phyloP scores from a whole-genome alignment of 352 stramenopile species.

The Halophytophthora polymorphica region DNA sequence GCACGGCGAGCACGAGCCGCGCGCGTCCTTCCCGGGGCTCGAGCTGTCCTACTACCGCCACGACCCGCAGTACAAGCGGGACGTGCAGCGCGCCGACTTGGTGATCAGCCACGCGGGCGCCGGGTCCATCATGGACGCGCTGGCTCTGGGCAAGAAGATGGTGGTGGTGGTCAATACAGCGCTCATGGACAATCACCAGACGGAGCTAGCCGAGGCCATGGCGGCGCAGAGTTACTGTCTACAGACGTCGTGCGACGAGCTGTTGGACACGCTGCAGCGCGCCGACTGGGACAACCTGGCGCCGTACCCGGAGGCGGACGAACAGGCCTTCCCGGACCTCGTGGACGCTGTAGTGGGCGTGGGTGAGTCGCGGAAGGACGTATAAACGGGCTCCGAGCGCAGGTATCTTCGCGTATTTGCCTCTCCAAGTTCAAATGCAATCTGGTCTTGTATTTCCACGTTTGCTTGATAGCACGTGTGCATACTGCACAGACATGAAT shows the following conservation, averaged over 20 bases:
- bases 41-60: constrained; percentile 85
- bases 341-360: constrained; percentile 55
- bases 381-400: constrained; percentile 10
- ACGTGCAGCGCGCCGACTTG: constrained; percentile 90
- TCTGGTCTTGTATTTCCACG: background rate
- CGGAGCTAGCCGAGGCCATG: constrained; percentile 93
- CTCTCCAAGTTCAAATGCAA: background rate
- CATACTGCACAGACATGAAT: too few relatives aligned
- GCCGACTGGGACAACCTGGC: constrained; percentile 41
- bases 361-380: constrained; percentile 12
- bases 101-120: constrained; percentile 95
- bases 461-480: too few relatives aligned
- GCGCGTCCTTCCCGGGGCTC: constrained; percentile 29
- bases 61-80: constrained; percentile 84
- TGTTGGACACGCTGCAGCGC: constrained; percentile 32
- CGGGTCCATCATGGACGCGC: constrained; percentile 92
- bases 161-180: constrained; percentile 93
- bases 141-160: constrained; percentile 76
- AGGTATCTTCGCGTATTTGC: constrained; percentile 1
- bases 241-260: constrained; percentile 37
- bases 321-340: constrained; percentile 61
- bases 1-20: constrained; percentile 55
- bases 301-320: constrained; percentile 53
- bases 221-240: constrained; percentile 61
- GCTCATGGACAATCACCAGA: constrained; percentile 98